A percentile compares a stretch with the other conserved stretches of the same genome.
Evolutionary conservation across 306 rosid species (phyloP).

Genomic region (Fagus sylvatica): DNA sequence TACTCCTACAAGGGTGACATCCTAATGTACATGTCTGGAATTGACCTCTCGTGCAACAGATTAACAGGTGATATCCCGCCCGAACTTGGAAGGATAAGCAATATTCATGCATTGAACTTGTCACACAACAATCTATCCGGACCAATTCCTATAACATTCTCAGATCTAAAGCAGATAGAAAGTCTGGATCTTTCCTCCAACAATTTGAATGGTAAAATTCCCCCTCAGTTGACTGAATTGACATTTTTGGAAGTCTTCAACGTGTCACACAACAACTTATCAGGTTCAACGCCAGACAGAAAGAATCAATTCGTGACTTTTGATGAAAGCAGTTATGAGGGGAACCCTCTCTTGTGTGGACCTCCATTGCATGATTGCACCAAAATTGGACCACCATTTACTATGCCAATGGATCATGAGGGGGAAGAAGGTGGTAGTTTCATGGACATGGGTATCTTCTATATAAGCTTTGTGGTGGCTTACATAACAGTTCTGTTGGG

Average conservation of each 20-base stretch:
- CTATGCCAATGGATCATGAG: too few species aligned
- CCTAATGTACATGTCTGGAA: too few species aligned
- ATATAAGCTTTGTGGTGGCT: too few species aligned
- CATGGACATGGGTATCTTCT: too few species aligned
- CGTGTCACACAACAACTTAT: not conserved
- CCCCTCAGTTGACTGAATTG: not conserved
- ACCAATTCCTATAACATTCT: not conserved
- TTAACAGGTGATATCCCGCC: not conserved
- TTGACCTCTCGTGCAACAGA: too few species aligned
- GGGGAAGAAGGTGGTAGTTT: too few species aligned
- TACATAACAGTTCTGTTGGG: too few species aligned
- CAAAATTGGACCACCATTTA: too few species aligned
- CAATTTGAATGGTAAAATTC: not conserved
- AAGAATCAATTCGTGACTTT: not conserved
- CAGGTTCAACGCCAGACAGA: not conserved
- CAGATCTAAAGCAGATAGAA: not conserved
- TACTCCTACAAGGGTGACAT: too few species aligned
- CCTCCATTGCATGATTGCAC: not conserved
- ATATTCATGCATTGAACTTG: not conserved
- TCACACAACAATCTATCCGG: not conserved
- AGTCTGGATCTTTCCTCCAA: slow-evolving; percentile 13
- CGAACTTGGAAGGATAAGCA: not conserved
- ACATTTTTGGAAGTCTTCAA: not conserved
- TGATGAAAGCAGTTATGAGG: not conserved
- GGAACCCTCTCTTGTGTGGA: not conserved